phyloP scores from a whole-genome alignment of 2,329 filamentous ascomycete genomes.

The Aspergillus proliferans region DNA sequence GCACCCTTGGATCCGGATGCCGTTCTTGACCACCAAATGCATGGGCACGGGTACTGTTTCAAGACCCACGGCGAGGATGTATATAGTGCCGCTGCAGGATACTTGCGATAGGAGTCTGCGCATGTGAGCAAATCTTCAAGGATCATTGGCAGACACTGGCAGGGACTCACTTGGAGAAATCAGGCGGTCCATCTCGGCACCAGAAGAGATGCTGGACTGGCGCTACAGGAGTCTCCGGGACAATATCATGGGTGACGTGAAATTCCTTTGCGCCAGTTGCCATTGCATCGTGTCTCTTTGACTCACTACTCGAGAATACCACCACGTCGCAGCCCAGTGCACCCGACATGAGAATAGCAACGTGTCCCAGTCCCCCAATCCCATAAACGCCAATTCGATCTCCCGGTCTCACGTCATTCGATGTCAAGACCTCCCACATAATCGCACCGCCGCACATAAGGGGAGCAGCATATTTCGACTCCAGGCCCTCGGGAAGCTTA shows the following conservation, averaged over 20 bases:
- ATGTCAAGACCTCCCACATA: conserved; percentile 4
- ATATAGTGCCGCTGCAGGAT: conserved; percentile 17
- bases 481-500: conserved; percentile 1
- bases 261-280: conserved; percentile 56
- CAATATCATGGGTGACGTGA: conserved; percentile 37
- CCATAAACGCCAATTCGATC: conserved; percentile 9
- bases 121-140: no score
- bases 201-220: conserved; percentile 7
- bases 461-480: conserved; percentile 4
- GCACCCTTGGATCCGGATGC: conserved; percentile 56
- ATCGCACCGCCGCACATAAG: conserved; percentile 11
- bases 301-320: conserved; percentile 6
- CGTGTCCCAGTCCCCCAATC: conserved; percentile 8
- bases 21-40: conserved; percentile 49
- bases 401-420: conserved; percentile 5
- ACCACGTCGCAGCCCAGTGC: conserved; percentile 56
- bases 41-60: conserved; percentile 16
- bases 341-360: conserved; percentile 51
- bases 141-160: not conserved
- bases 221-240: not conserved
- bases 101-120: conserved; percentile 13
- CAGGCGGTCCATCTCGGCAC: conserved; percentile 4
- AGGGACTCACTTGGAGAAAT: conserved; percentile 5
- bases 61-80: conserved; percentile 17
- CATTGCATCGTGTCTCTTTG: conserved; percentile 12